A percentile compares a stretch with the other conserved stretches of the same genome.
Conservation (phyloP, 768 basidiomycete species). For the Inosperma sp. region DNA sequence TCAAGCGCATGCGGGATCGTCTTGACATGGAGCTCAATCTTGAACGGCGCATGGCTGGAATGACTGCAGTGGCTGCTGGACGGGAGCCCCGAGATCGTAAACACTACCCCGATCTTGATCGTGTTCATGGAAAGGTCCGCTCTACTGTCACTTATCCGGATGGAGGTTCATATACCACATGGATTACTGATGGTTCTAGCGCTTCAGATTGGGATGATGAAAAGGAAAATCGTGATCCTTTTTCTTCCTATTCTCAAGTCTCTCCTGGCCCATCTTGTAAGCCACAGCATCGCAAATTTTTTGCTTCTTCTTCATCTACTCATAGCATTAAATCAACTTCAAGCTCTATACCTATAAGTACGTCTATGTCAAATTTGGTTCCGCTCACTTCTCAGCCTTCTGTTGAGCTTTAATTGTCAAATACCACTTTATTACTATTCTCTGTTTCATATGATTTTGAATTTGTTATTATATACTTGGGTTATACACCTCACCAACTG, state of each 20-base stretch:
- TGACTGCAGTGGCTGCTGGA: not conserved
- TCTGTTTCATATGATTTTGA: too few relatives aligned
- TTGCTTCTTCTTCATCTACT: not conserved
- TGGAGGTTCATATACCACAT: constrained; percentile 9
- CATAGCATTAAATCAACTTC: not conserved
- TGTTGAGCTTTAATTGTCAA: not conserved
- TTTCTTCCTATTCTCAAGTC: not conserved
- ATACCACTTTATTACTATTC: too few relatives aligned
- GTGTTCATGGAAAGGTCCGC: constrained; percentile 14
- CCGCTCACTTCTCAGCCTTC: too few relatives aligned
- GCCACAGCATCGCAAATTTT: not conserved
- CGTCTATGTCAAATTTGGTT: too few relatives aligned
- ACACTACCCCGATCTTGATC: constrained; percentile 7
- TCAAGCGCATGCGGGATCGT: constrained; percentile 15
- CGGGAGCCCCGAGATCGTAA: not conserved
- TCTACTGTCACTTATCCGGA: constrained; percentile 11
- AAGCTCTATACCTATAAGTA: not conserved
- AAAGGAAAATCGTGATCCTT: constrained; percentile 11
- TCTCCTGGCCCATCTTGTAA: not conserved
- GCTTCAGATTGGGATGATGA: constrained; percentile 13
- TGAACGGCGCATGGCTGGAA: constrained; percentile 5
- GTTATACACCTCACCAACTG: too few relatives aligned
- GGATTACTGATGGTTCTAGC: constrained; percentile 17
- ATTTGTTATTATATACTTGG: not conserved
- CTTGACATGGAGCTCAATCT: constrained; percentile 15